Evolutionary conservation across 106 monocot genomes (phyloP).

Genomic region (Dendrobium nobile): DNA sequence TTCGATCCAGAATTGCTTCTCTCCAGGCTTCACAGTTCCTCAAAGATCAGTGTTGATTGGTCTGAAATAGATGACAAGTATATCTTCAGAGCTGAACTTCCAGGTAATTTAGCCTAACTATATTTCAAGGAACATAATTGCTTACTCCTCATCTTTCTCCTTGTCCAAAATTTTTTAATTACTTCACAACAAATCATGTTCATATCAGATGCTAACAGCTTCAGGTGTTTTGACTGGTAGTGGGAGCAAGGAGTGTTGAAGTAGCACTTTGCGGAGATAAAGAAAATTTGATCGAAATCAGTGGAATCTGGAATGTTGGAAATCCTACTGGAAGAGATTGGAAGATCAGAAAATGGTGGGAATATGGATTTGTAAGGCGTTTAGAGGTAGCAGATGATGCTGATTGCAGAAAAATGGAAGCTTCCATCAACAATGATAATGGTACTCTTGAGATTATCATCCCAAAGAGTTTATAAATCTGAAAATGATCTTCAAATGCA

Average conservation of each 20-base stretch:
- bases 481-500: neutral
- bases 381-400: conserved; percentile 74
- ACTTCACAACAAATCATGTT: no score
- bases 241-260: conserved; percentile 38
- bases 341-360: conserved; percentile 77
- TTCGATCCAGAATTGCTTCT: conserved; percentile 59
- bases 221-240: neutral
- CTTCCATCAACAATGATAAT: conserved; percentile 40
- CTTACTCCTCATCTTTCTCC: neutral
- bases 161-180: neutral
- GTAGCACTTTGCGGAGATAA: conserved; percentile 48
- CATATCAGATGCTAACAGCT: neutral
- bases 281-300: conserved; percentile 68
- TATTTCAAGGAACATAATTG: neutral
- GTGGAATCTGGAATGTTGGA: conserved; percentile 37
- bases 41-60: conserved; percentile 52
- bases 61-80: conserved; percentile 44
- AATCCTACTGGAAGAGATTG: conserved; percentile 45
- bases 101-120: conserved; percentile 26
- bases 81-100: conserved; percentile 53
- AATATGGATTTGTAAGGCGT: conserved; percentile 77
- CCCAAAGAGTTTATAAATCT: conserved; percentile 27
- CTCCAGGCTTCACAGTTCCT: conserved; percentile 20
- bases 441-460: conserved; percentile 60
- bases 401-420: conserved; percentile 54